Percentiles rank a stretch among this genome's conserved stretches.
These are phyloP conservation scores for Yamadazyma sp. DNA, from an alignment of 1,139 yeast genomes.

Conservation along the genomic window DNA sequence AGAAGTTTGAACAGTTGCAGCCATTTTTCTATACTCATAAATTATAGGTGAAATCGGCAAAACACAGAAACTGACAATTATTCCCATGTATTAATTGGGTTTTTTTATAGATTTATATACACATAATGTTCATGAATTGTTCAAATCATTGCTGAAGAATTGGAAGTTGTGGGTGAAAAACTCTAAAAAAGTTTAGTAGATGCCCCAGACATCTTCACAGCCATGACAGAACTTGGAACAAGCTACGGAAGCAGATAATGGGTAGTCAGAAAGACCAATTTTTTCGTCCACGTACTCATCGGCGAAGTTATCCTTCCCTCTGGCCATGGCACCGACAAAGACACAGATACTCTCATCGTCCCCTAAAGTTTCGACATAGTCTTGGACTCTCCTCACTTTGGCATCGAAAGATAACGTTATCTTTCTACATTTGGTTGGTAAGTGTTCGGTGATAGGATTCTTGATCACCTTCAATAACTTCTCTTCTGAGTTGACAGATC, in stretches of 20 bases:
- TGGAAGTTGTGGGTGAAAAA: too few species aligned
- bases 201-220: conserved; percentile 96
- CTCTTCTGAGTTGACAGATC: conserved; percentile 94
- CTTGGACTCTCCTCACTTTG: conserved; percentile 82
- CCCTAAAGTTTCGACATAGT: conserved; percentile 76
- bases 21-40: too few species aligned
- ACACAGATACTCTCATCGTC: conserved; percentile 94
- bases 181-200: conserved; percentile 37
- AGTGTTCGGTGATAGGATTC: conserved; percentile 94
- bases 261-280: conserved; percentile 92
- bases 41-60: too few species aligned
- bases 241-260: conserved; percentile 96
- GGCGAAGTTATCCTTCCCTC: conserved; percentile 96
- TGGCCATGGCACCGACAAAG: conserved; percentile 98
- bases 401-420: conserved; percentile 95
- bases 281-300: conserved; percentile 97
- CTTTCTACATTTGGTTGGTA: conserved; percentile 94
- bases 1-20: too few species aligned
- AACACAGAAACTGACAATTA: too few species aligned
- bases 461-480: conserved; percentile 90
- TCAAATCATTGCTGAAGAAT: not conserved
- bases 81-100: too few species aligned
- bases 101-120: conserved; percentile 1
- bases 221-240: conserved; percentile 98
- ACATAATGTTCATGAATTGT: conserved; percentile 2